phyloP scores from a whole-genome alignment of 2,329 filamentous ascomycete species.

The Aureobasidium sp. region DNA sequence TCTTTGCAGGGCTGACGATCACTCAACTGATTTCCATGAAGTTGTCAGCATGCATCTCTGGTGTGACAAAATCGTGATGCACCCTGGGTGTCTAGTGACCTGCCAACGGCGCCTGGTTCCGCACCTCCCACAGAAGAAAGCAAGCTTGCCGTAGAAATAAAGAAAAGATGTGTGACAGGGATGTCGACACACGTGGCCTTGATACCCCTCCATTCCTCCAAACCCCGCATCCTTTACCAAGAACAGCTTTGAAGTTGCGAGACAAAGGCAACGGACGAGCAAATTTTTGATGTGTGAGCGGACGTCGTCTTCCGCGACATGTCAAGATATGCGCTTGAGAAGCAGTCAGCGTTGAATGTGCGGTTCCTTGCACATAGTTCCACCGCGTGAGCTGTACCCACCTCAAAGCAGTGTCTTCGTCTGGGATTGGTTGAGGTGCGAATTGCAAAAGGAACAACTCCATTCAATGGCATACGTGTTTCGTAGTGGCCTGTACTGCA shows the following conservation, averaged over 20 bases:
- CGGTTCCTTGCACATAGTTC: not conserved
- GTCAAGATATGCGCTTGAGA: not conserved
- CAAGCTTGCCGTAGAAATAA: not conserved
- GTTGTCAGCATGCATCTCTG: not conserved
- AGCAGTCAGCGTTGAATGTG: constrained; percentile 4
- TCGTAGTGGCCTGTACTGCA: not conserved
- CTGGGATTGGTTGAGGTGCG: not conserved
- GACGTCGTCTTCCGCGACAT: not conserved
- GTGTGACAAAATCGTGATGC: not conserved
- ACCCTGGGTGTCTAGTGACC: not conserved
- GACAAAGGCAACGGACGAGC: not conserved
- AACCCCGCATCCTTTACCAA: not conserved
- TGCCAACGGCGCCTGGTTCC: not conserved
- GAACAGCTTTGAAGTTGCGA: not conserved
- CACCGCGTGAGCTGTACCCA: not conserved
- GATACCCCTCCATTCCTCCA: not conserved
- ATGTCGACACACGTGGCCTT: not conserved
- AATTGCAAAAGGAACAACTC: not conserved
- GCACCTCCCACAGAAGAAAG: not conserved
- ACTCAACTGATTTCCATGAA: not conserved
- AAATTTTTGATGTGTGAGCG: not conserved
- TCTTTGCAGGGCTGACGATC: not conserved
- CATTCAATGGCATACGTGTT: not conserved
- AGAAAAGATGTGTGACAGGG: not conserved
- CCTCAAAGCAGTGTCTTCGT: not conserved